Conservation (phyloP, 116 monocot species). For the Dioscorea cayenensis region DNA sequence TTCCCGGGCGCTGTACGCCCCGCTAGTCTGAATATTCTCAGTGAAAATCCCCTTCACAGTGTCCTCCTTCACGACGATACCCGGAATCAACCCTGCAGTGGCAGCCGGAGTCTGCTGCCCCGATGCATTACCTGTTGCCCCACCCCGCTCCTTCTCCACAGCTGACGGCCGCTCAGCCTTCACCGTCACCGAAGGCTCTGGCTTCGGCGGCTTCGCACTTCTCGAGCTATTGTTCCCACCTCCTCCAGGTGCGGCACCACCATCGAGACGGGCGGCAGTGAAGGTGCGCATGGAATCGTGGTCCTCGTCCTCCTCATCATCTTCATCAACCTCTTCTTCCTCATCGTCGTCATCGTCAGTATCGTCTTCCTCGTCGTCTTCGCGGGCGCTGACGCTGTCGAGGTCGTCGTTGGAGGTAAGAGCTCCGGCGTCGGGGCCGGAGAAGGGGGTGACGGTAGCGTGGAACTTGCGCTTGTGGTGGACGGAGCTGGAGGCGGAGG, state of each 20-base stretch:
- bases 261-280: slow-evolving; percentile 67
- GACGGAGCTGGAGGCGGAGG: slow-evolving; percentile 53
- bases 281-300: slow-evolving; percentile 66
- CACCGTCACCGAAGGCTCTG: slow-evolving; percentile 22
- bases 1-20: slow-evolving; percentile 91
- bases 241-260: slow-evolving; percentile 4
- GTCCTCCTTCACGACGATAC: slow-evolving; percentile 80
- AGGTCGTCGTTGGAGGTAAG: slow-evolving; percentile 61
- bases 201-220: slow-evolving; percentile 64
- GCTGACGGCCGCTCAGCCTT: slow-evolving; percentile 14
- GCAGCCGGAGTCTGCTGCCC: slow-evolving; percentile 1
- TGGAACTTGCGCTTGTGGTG: slow-evolving; percentile 60
- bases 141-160: slow-evolving; percentile 7
- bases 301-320: slow-evolving; percentile 37
- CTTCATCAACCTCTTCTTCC: slow-evolving; percentile 38
- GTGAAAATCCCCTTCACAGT: slow-evolving; percentile 87
- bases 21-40: slow-evolving; percentile 93
- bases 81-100: slow-evolving; percentile 32
- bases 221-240: slow-evolving; percentile 15
- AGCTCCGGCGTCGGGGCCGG: slow-evolving; percentile 41
- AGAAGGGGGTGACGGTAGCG: slow-evolving; percentile 18
- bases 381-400: slow-evolving; percentile 58
- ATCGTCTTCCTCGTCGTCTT: slow-evolving; percentile 32
- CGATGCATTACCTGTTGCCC: slow-evolving; percentile 4
- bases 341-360: slow-evolving; percentile 35